Evolutionary conservation across 2,329 filamentous ascomycete species (phyloP).

Genomic region (Orbilia quercus): DNA sequence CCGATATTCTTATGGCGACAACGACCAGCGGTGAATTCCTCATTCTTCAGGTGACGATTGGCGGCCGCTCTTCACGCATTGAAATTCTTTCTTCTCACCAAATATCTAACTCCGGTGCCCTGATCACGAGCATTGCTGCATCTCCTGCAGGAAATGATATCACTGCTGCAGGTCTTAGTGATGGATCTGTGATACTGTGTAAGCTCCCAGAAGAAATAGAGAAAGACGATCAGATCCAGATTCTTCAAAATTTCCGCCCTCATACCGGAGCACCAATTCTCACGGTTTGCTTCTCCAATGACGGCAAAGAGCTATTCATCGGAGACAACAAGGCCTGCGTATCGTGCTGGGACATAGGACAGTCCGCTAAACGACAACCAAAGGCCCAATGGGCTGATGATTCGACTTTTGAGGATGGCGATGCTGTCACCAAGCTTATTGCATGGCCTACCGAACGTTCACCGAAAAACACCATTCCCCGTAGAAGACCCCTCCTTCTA

Average conservation of each 20-base stretch:
- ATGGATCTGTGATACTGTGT: constrained; percentile 39
- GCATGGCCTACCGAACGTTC: constrained; percentile 56
- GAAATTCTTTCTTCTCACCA: constrained; percentile 47
- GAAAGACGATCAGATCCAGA: constrained; percentile 41
- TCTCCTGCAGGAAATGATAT: constrained; percentile 48
- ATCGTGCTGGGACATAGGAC: constrained; percentile 47
- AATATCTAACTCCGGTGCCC: constrained; percentile 19
- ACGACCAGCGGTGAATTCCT: constrained; percentile 45
- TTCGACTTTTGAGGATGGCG: constrained; percentile 29
- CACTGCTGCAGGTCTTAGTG: constrained; percentile 39
- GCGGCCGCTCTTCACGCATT: constrained; percentile 34
- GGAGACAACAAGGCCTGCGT: constrained; percentile 49
- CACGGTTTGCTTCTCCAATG: constrained; percentile 45
- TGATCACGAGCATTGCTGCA: constrained; percentile 46
- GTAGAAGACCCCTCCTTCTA: constrained; percentile 55
- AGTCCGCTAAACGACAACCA: constrained; percentile 23
- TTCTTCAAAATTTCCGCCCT: constrained; percentile 30
- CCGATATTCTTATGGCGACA: constrained; percentile 52
- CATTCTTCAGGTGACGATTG: constrained; percentile 41
- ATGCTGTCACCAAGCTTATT: constrained; percentile 53
- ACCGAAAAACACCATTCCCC: constrained; percentile 52
- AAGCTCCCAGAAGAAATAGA: constrained; percentile 39
- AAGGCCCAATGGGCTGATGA: constrained; percentile 42
- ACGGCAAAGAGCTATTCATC: constrained; percentile 48
- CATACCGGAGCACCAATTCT: constrained; percentile 32